Percentiles rank a stretch among this genome's conserved stretches.
These are phyloP conservation scores for Medicago ruthenica DNA, from an alignment of 306 rosid genomes.

Conservation along the genomic window DNA sequence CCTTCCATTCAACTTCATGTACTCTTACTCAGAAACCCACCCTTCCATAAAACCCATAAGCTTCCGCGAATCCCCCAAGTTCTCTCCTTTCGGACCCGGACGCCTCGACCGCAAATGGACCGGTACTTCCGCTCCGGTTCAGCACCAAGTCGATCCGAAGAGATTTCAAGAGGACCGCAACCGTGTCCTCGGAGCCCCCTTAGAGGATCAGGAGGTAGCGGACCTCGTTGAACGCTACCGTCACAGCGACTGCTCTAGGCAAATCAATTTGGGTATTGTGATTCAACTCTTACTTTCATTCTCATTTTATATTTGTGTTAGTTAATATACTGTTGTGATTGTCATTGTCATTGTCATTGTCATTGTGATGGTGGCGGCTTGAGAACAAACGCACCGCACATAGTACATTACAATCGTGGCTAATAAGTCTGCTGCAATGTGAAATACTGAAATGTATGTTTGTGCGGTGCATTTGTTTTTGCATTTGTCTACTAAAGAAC, in stretches of 20 bases:
- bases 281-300: too few relatives aligned
- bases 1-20: conserved; percentile 82
- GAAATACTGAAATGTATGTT: too few relatives aligned
- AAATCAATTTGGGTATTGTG: conserved; percentile 60
- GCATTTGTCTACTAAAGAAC: too few relatives aligned
- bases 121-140: conserved; percentile 67
- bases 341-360: too few relatives aligned
- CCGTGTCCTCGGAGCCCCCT: conserved; percentile 77
- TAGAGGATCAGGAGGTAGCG: conserved; percentile 67
- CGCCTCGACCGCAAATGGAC: conserved; percentile 83
- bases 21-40: conserved; percentile 77
- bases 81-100: conserved; percentile 91
- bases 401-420: too few relatives aligned
- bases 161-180: conserved; percentile 55
- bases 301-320: too few relatives aligned
- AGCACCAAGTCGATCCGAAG: conserved; percentile 35
- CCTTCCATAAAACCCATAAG: conserved; percentile 62
- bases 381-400: too few relatives aligned
- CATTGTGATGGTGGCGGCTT: too few relatives aligned
- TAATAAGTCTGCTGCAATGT: too few relatives aligned
- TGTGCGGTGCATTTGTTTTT: too few relatives aligned
- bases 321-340: too few relatives aligned
- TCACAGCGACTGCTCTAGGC: conserved; percentile 79
- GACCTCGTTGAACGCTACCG: conserved; percentile 84
- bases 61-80: conserved; percentile 88